Evolutionary conservation across 345 rosid species (phyloP).

Genomic region (Hibiscus mutabilis): DNA sequence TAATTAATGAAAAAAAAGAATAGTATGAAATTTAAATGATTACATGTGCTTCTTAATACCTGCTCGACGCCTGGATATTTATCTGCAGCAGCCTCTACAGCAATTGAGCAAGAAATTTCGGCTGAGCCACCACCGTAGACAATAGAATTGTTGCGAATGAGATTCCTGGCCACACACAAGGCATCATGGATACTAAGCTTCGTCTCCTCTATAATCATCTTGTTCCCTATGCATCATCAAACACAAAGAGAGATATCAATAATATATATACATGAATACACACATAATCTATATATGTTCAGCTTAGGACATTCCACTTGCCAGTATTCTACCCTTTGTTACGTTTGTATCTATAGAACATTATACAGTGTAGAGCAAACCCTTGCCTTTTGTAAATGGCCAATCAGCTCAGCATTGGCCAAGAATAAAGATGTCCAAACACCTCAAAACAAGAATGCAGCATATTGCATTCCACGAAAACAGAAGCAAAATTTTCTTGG

Average conservation of each 20-base stretch:
- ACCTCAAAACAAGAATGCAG: background rate
- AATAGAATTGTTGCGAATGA: slow-evolving; percentile 85
- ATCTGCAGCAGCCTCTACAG: slow-evolving; percentile 87
- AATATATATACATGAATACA: background rate
- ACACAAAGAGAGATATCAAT: background rate
- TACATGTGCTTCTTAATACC: slow-evolving; percentile 28
- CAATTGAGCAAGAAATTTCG: slow-evolving; percentile 83
- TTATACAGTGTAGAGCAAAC: background rate
- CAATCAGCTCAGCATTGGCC: background rate
- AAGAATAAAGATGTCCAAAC: background rate
- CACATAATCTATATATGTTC: background rate
- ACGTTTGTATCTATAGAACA: background rate
- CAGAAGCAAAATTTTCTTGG: background rate
- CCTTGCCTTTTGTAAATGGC: background rate
- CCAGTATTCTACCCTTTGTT: background rate
- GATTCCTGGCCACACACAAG: slow-evolving; percentile 94
- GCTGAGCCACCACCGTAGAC: slow-evolving; percentile 99
- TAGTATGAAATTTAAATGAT: background rate
- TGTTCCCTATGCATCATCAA: slow-evolving; percentile 56
- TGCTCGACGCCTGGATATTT: slow-evolving; percentile 86
- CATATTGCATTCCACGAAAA: background rate
- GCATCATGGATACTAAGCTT: slow-evolving; percentile 97
- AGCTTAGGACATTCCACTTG: background rate
- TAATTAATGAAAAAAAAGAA: background rate
- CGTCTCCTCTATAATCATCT: slow-evolving; percentile 97